Conservation (phyloP, 306 rosid species). For the Alnus rubra region DNA sequence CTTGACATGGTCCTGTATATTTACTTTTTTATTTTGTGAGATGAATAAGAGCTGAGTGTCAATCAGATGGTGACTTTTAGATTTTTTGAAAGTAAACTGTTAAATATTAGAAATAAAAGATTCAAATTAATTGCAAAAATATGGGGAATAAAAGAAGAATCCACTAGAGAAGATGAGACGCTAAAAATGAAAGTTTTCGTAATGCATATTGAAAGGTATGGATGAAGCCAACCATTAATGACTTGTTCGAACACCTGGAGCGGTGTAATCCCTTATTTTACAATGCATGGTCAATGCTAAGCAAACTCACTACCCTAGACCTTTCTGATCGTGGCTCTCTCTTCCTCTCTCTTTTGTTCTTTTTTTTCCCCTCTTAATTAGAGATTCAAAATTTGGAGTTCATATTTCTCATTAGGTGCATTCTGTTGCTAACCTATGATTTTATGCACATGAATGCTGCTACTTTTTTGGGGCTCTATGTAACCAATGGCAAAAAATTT, state of each 20-base stretch:
- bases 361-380: not conserved
- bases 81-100: not conserved
- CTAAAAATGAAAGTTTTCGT: too few species aligned
- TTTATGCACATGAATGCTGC: not conserved
- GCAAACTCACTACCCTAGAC: not conserved
- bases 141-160: not conserved
- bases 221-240: too few species aligned
- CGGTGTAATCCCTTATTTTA: too few species aligned
- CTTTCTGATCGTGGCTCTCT: not conserved
- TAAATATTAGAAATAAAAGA: not conserved
- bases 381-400: not conserved
- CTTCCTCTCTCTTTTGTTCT: not conserved
- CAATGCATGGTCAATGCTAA: too few species aligned
- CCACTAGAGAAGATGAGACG: not conserved
- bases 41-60: not conserved
- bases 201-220: too few species aligned
- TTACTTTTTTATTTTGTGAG: not conserved
- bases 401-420: not conserved
- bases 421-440: not conserved
- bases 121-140: not conserved
- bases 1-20: not conserved
- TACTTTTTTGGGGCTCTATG: not conserved
- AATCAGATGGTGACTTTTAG: not conserved
- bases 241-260: too few species aligned
- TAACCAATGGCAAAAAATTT: not conserved